Conservation (phyloP, 305 asterid genomes). For the Solanum hybrid region DNA sequence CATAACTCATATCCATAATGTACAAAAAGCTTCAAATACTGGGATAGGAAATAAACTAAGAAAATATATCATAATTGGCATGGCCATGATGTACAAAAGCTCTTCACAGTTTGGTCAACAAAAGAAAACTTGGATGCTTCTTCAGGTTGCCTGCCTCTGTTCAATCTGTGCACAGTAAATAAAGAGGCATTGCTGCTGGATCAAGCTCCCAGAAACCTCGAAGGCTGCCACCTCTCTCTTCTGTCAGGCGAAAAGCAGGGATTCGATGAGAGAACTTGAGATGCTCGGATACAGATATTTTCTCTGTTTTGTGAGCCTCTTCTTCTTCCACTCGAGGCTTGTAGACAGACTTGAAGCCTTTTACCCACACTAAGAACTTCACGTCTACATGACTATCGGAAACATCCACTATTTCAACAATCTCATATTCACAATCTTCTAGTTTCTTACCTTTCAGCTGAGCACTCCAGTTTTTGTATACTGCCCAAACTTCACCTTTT, state of each 20-base stretch:
- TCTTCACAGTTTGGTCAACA: neutral
- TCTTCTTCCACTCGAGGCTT: conserved; percentile 13
- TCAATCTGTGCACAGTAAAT: conserved; percentile 8
- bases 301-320: neutral
- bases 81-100: neutral
- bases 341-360: conserved; percentile 21
- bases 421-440: conserved; percentile 19
- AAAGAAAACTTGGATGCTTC: neutral
- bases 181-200: conserved; percentile 21
- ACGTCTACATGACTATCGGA: conserved; percentile 1
- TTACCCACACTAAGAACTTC: conserved; percentile 15
- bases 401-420: conserved; percentile 23
- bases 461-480: conserved; percentile 24
- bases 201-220: conserved; percentile 31
- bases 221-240: conserved; percentile 19
- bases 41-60: neutral
- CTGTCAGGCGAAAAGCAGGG: conserved; percentile 27
- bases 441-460: conserved; percentile 11
- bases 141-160: neutral
- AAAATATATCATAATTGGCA: neutral
- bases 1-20: neutral
- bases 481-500: conserved; percentile 35
- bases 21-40: neutral
- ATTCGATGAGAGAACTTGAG: conserved; percentile 34
- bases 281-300: conserved; percentile 16